Evolutionary conservation across 208 protist genomes (phyloP).

Genomic region (Herpetomonas tarakana): DNA sequence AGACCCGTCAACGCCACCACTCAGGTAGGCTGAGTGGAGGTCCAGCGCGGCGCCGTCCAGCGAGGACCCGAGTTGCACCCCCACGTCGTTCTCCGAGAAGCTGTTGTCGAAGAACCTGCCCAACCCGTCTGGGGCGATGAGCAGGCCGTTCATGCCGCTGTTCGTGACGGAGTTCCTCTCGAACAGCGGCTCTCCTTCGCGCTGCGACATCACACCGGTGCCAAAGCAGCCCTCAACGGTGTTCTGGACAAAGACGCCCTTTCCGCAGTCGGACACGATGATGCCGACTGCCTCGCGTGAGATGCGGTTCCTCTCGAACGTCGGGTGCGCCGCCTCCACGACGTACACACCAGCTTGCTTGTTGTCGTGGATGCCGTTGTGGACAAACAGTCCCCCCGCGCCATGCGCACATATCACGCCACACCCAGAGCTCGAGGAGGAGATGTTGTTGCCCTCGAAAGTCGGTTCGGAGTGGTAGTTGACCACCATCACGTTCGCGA

Average conservation of each 20-base stretch:
- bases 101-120: slow-evolving; percentile 56
- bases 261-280: slow-evolving; percentile 58
- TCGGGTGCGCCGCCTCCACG: slow-evolving; percentile 36
- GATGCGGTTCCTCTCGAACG: slow-evolving; percentile 46
- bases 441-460: slow-evolving; percentile 54
- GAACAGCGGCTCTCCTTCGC: slow-evolving; percentile 51
- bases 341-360: slow-evolving; percentile 68
- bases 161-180: slow-evolving; percentile 43
- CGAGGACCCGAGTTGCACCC: slow-evolving; percentile 68
- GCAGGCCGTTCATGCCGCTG: slow-evolving; percentile 52
- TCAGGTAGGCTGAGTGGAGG: slow-evolving; percentile 39
- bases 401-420: slow-evolving; percentile 54
- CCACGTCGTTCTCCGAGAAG: slow-evolving; percentile 68
- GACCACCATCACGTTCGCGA: slow-evolving; percentile 68
- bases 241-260: slow-evolving; percentile 58
- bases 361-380: slow-evolving; percentile 72
- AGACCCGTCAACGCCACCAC: neutral
- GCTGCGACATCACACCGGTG: slow-evolving; percentile 62
- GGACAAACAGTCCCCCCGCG: slow-evolving; percentile 36
- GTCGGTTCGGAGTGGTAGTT: slow-evolving; percentile 50
- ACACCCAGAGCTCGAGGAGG: slow-evolving; percentile 38
- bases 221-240: slow-evolving; percentile 53
- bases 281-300: slow-evolving; percentile 59
- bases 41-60: slow-evolving; percentile 40
- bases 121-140: slow-evolving; percentile 43